Percentiles rank a stretch among this genome's conserved stretches.
These are phyloP conservation scores for Emergomyces pasteurianus DNA, from an alignment of 2,329 filamentous ascomycete species.

Conservation along the genomic window DNA sequence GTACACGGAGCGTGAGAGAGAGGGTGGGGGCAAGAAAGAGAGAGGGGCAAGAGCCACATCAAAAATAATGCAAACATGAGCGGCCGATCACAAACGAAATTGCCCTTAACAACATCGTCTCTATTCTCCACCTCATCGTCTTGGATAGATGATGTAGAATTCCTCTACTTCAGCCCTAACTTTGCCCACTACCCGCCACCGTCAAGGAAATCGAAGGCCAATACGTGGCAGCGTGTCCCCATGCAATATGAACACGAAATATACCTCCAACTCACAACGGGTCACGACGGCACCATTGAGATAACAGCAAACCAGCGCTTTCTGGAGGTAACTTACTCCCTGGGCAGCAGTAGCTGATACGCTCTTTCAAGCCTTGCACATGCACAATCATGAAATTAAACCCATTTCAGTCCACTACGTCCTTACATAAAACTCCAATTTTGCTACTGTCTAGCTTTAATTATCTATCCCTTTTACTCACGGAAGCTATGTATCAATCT, in stretches of 20 bases:
- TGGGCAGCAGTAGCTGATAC: neutral
- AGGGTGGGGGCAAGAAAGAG: neutral
- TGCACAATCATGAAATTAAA: neutral
- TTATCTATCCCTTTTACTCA: neutral
- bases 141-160: neutral
- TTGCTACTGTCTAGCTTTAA: neutral
- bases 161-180: conserved; percentile 2
- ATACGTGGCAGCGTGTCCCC: conserved; percentile 5
- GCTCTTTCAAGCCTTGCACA: neutral
- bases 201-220: neutral
- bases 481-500: neutral
- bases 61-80: neutral
- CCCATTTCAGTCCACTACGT: neutral
- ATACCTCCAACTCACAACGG: conserved; percentile 19
- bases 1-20: too few relatives aligned
- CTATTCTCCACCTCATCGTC: neutral
- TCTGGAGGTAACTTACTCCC: conserved; percentile 15
- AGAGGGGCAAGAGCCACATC: neutral
- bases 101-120: neutral
- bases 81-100: neutral
- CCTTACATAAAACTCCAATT: neutral
- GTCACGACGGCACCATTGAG: conserved; percentile 8
- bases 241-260: conserved; percentile 23
- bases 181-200: neutral
- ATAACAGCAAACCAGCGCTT: conserved; percentile 23